Evolutionary conservation across 2,329 filamentous ascomycete species (phyloP), one percentile per base, ranked within the genome.

Genomic region (Fusarium sp.): DNA sequence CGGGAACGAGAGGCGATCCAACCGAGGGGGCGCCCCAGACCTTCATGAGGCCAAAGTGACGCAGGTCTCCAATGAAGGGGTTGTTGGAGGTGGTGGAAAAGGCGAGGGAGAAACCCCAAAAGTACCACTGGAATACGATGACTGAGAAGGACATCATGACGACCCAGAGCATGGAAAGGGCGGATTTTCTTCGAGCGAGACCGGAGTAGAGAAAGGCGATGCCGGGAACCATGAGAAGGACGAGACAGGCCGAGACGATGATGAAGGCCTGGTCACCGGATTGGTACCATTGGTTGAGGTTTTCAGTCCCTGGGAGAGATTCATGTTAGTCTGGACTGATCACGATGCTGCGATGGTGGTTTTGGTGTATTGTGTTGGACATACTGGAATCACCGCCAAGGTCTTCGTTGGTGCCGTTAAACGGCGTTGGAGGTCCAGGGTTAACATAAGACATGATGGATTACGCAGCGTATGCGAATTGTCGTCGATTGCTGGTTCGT

Each of bases 191-290:
- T 68, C 95, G 90, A n/a, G 95, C 94, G 68, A 98, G 89, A 68
- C 95, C 95, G 11, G 94, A 97, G 82, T 99, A 99, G 66, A 99
- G 88, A 79, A 99, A 97, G 53, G 92, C 93, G 71, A 99, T 93
- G 71, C 95, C 95, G 28, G 95, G 95, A 28, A 98, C 84, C 95
- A 98, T 99, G 79, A 97, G 81, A 80, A 98, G 80, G 66, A 98
- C 94, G 90, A 98, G 96, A 75, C 91, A 93, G 60, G 93, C 87
- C 59, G 91, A 85, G 71, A 98, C 78, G 77, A 98, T 84, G 78
- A 98, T 98, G 81, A 91, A 98, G 75, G 93, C 92, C 80, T 93
- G 90, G 78, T 99, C 95, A 73, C 95, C 95, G 6, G 92, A 83
- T 69, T 91, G 85, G 79, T 90, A 98, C 92, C 93, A 96, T 87